phyloP scores from a whole-genome alignment of 1,284 basidiomycete genomes.

The Melampsora americana region DNA sequence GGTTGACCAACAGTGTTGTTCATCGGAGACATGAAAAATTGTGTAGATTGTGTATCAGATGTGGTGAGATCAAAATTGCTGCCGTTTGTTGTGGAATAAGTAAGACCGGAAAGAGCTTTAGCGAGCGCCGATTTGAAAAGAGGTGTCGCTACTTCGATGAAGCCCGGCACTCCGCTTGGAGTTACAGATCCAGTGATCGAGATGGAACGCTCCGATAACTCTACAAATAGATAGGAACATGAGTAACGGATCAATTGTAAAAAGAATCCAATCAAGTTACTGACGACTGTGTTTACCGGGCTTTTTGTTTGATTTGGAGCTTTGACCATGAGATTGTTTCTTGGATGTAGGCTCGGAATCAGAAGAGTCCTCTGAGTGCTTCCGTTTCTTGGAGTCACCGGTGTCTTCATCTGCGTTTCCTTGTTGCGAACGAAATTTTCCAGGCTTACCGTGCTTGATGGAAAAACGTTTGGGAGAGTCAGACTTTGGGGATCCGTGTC shows the following conservation, averaged over 20 bases:
- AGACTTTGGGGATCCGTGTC: too few relatives aligned
- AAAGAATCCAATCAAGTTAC: neutral
- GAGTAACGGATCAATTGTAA: neutral
- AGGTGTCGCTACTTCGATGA: slow-evolving; percentile 49
- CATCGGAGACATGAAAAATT: slow-evolving; percentile 49
- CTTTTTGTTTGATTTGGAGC: neutral
- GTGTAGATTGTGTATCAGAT: slow-evolving; percentile 48
- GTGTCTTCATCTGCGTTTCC: too few relatives aligned
- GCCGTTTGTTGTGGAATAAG: slow-evolving; percentile 46
- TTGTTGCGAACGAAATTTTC: too few relatives aligned
- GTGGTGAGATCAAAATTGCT: slow-evolving; percentile 48
- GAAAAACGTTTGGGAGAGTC: too few relatives aligned
- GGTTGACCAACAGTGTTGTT: slow-evolving; percentile 21
- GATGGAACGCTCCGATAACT: neutral
- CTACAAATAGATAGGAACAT: neutral
- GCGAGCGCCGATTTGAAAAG: slow-evolving; percentile 47
- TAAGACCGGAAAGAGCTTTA: slow-evolving; percentile 48
- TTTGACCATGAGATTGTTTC: neutral
- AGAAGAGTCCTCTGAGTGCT: too few relatives aligned
- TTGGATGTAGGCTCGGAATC: neutral
- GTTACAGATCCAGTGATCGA: neutral
- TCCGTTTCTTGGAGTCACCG: too few relatives aligned
- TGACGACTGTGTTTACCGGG: neutral
- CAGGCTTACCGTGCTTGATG: too few relatives aligned
- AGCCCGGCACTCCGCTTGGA: slow-evolving; percentile 48